Evolutionary conservation across 2,329 filamentous ascomycete species (phyloP).

Genomic region (Pseudocercospora eumusae): DNA sequence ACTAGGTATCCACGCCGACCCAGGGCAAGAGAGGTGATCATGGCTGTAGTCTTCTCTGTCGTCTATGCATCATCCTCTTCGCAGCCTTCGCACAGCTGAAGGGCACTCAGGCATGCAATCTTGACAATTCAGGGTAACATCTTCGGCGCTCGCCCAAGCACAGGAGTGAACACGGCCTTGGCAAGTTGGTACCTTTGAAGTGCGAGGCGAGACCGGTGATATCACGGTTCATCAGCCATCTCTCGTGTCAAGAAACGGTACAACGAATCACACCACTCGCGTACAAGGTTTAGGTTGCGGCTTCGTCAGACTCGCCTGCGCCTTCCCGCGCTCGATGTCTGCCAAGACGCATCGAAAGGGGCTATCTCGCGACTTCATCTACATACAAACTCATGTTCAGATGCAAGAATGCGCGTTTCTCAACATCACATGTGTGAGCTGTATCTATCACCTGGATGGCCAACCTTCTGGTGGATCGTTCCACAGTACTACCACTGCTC

Average conservation of each 20-base stretch:
- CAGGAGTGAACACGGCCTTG: not conserved
- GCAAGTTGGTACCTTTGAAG: not conserved
- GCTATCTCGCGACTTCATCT: not conserved
- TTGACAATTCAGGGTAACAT: not conserved
- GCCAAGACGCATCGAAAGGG: not conserved
- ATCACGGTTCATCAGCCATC: too few relatives aligned
- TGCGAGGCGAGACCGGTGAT: not conserved
- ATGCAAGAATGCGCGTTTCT: not conserved
- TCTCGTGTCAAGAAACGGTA: not conserved
- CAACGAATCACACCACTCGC: not conserved
- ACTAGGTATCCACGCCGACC: constrained; percentile 3
- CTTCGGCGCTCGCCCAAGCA: not conserved
- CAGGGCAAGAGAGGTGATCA: not conserved
- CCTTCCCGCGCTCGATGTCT: constrained; percentile 1
- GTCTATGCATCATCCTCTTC: not conserved
- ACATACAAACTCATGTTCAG: not conserved
- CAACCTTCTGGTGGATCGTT: not conserved
- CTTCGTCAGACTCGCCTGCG: not conserved
- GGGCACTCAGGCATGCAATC: not conserved
- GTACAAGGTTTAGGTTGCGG: constrained; percentile 7
- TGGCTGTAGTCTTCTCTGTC: constrained; percentile 1
- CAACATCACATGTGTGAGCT: not conserved
- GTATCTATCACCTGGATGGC: not conserved
- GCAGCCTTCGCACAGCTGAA: not conserved
- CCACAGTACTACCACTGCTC: not conserved